Evolutionary conservation across 345 rosid species (phyloP).

Genomic region (Brassica nigra): DNA sequence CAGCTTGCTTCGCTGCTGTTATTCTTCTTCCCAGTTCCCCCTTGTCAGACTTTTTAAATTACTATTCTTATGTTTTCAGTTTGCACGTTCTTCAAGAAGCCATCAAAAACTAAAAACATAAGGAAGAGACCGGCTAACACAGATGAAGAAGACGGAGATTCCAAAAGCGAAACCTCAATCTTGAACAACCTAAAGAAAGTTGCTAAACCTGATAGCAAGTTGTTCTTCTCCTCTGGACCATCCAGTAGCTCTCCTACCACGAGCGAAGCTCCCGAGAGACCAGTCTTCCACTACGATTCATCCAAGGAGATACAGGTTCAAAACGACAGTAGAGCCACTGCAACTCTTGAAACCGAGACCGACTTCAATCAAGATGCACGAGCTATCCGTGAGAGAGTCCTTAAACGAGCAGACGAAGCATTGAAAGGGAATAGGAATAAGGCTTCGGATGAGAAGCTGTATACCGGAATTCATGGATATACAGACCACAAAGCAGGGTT

Average conservation of each 20-base stretch:
- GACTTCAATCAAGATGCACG: slow-evolving; percentile 76
- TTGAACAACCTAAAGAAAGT: slow-evolving; percentile 55
- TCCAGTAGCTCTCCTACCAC: slow-evolving; percentile 43
- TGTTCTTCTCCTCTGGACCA: slow-evolving; percentile 67
- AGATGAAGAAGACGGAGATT: slow-evolving; percentile 60
- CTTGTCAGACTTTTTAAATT: too few species aligned
- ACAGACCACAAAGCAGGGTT: slow-evolving; percentile 90
- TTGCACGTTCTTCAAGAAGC: slow-evolving; percentile 67
- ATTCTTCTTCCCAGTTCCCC: too few species aligned
- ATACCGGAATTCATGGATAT: slow-evolving; percentile 78
- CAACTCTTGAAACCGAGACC: slow-evolving; percentile 85
- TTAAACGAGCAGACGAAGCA: slow-evolving; percentile 64
- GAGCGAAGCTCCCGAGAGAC: not conserved
- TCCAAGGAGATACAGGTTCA: slow-evolving; percentile 89
- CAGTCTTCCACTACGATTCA: slow-evolving; percentile 70
- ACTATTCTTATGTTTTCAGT: too few species aligned
- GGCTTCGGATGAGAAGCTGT: slow-evolving; percentile 60
- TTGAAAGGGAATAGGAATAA: slow-evolving; percentile 58
- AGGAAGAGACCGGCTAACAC: slow-evolving; percentile 60
- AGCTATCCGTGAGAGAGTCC: slow-evolving; percentile 82
- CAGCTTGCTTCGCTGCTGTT: too few species aligned
- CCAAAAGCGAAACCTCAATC: slow-evolving; percentile 47
- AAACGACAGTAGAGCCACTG: slow-evolving; percentile 78
- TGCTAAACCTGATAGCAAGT: slow-evolving; percentile 57
- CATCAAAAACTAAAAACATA: slow-evolving; percentile 65